Evolutionary conservation across 2,329 filamentous ascomycete species (phyloP), one percentile per base, ranked within the genome.

Genomic region (Aspergillus vadensis): DNA sequence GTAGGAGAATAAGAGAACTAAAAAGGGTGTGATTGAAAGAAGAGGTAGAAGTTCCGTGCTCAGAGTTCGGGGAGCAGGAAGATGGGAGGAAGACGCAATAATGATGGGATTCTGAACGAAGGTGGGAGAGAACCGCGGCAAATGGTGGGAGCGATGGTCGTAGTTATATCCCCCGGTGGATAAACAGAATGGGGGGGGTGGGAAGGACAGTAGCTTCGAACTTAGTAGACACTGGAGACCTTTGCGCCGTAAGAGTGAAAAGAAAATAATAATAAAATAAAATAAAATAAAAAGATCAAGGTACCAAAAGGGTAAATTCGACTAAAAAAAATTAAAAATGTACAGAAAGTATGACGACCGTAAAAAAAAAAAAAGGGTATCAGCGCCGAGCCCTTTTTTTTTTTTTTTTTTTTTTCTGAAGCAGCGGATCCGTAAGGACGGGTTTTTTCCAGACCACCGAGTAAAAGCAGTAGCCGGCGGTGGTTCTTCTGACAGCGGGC

Each of bases 401-500:
- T 44, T 41, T 49, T 25, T 25, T 7, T 25, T 15, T 23, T 44
- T 44, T 41, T 50, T 19, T 27, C 39, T 55, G 27, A 56, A 39
- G 57, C 47, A 59, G 57, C 53, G 63, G 64, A 62, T 51, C 63
- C 61, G 47, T 32, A 39, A 54, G 50, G 58, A 57, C 44, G 48
- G 48, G 5, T 48, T 48, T 47, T 49, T 50, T 49, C 21, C 32
- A 41, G 60, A 23, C 23, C 53, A 43, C 23, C 59, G 57, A 59
- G 30, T 27, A 59, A 38, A 32, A 39, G 38, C 23, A 36, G 38
- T n/a, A 36, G n/a, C 57, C 54, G 57, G 48, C 44, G n/a, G 52
- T 61, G 54, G 43, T 62, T 59, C 54, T 60, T 60, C 59, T 67
- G 66, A 64, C 63, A 68, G 63, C 57, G 60, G 60, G 58, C 60